Evolutionary conservation across 2,329 filamentous ascomycete genomes (phyloP), one percentile per base, ranked within the genome.

Genomic region (Allantophomopsis lycopodina): DNA sequence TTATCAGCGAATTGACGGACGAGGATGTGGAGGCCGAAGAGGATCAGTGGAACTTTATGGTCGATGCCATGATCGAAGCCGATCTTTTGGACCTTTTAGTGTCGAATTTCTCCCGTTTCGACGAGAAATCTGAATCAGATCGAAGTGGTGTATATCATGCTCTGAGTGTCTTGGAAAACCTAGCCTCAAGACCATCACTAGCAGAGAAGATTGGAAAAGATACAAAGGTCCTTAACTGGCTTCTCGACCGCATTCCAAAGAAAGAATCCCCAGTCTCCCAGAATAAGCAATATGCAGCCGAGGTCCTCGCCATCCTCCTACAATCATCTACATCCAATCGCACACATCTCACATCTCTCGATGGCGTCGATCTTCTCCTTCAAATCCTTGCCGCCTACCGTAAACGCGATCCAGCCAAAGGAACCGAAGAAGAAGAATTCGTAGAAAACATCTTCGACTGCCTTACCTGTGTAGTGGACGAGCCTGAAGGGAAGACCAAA

Each of bases 231-330:
- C 56, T 95, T 7, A 64, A 71, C 35, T 96, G 86, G 86, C 69
- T 98, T 2, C 64, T 94, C 30, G 61, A 69, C 37, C 74, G 91
- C 37, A 81, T 86, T 45, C 76, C 82, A 48, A 69, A 67, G 41
- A 70, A 71, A 38, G 86, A 94, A 56, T 64, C 63, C 4, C 65
- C 68, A 0, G 74, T 93, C 1, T 70, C 76, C 5, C 91, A 98
- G 56, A 98, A 98, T 56, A 94, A 91, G 56, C 89, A 95, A 57
- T 98, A 96, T 56, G 75, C 87, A 0, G 86, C 89, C 13, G 91
- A 98, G 60, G 75, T 96, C 7, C 66, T 98, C 2, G 87, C 89
- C 11, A 91, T 98, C 40, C 64, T 98, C 7, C 69, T 89, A 14
- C 88, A 95, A 57, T 76, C 77, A 2, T 85, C 83, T 3, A 47